Percentiles rank a stretch among this genome's conserved stretches.
These are phyloP conservation scores for Cornus kousa DNA, from an alignment of 148 eudicot genomes.

Conservation along the genomic window DNA sequence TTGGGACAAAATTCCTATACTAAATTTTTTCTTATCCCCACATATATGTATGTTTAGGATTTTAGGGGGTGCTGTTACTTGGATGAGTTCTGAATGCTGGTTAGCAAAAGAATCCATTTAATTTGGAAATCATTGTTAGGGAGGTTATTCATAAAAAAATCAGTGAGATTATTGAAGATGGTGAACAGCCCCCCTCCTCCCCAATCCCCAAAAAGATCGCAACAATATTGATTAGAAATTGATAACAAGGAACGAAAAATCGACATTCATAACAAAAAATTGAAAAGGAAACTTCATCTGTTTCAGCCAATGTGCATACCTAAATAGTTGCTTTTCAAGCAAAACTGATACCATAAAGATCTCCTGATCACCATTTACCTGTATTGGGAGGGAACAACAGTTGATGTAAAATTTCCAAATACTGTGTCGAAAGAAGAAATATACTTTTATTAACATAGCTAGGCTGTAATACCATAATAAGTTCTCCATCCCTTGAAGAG, in stretches of 20 bases:
- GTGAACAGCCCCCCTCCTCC: neutral
- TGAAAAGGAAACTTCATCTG: neutral
- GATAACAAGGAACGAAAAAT: neutral
- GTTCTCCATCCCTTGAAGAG: constrained; percentile 68
- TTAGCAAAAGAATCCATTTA: neutral
- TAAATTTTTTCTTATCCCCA: too few relatives aligned
- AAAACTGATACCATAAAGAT: constrained; percentile 57
- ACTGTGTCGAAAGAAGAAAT: neutral
- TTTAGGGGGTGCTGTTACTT: too few relatives aligned
- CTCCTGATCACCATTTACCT: constrained; percentile 85
- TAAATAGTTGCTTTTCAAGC: constrained; percentile 49
- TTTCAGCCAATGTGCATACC: constrained; percentile 32
- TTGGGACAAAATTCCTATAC: too few relatives aligned
- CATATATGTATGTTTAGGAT: too few relatives aligned
- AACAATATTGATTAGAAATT: too few relatives aligned
- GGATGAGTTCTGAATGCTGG: too few relatives aligned
- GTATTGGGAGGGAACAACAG: constrained; percentile 10
- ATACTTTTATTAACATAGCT: neutral
- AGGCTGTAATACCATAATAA: constrained; percentile 54
- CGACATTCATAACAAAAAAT: neutral
- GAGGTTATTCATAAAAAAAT: neutral
- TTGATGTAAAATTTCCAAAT: neutral
- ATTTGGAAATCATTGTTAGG: neutral
- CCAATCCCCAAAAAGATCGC: too few relatives aligned
- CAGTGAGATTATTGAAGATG: neutral